Percentiles rank a stretch among this genome's conserved stretches.
These are phyloP conservation scores for Tricholoma bakamatsutake DNA, from an alignment of 768 basidiomycete species.

Conservation along the genomic window DNA sequence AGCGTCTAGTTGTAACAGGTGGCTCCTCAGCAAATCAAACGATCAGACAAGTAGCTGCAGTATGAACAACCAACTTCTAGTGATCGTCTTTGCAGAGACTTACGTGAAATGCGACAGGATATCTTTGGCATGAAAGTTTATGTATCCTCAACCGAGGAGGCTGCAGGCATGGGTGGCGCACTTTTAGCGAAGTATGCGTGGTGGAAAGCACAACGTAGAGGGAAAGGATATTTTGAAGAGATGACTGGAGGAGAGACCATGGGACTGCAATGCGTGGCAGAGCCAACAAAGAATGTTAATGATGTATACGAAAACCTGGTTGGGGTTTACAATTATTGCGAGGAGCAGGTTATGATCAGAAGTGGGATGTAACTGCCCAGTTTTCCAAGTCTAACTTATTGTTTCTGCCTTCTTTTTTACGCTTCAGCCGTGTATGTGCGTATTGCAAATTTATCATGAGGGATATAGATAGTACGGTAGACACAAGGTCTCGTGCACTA, in stretches of 20 bases:
- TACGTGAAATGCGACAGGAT: slow-evolving; percentile 32
- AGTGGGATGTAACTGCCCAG: neutral
- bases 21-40: slow-evolving; percentile 70
- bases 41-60: slow-evolving; percentile 68
- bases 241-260: slow-evolving; percentile 49
- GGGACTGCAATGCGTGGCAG: slow-evolving; percentile 56
- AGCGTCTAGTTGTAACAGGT: slow-evolving; percentile 70
- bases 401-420: neutral
- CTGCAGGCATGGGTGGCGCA: slow-evolving; percentile 68
- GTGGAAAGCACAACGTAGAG: slow-evolving; percentile 46
- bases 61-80: slow-evolving; percentile 11
- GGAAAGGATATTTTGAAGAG: slow-evolving; percentile 53
- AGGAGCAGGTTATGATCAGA: slow-evolving; percentile 39
- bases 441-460: too few species aligned
- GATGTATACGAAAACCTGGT: slow-evolving; percentile 51
- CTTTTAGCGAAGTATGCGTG: slow-evolving; percentile 66
- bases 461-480: too few species aligned
- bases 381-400: neutral
- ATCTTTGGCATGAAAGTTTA: slow-evolving; percentile 75
- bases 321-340: slow-evolving; percentile 48
- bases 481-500: neutral
- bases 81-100: neutral
- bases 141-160: slow-evolving; percentile 61
- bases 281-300: slow-evolving; percentile 39
- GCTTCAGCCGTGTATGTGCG: too few species aligned